Evolutionary conservation across 495 filamentous ascomycete species (phyloP), one percentile per base, ranked within the genome.

Genomic region (Tuber melanosporum): DNA sequence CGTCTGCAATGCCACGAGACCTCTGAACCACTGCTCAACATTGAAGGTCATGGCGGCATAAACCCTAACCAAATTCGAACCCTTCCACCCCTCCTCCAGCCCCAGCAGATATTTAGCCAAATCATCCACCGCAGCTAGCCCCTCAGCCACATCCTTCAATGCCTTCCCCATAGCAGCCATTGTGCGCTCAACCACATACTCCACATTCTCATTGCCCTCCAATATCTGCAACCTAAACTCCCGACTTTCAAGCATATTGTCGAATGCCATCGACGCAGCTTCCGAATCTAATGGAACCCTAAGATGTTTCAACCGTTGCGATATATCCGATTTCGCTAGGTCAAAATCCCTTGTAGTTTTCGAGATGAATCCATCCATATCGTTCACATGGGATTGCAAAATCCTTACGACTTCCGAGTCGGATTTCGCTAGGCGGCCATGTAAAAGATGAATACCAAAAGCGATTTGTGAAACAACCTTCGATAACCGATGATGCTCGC

Each of bases 391-490:
- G 32, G 87, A 89, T 83, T 97, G 93, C 70, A 99, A 89, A 71
- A 98, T 98, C 70, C 89, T 90, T 79, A 97, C 90, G 22, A 98
- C 95, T 77, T 94, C 90, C 26, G 89, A 87, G 62, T 98, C 91
- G 75, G 92, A 94, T 84, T 93, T 97, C 26, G 95, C 95, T 78
- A 96, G 88, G 71, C 90, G 89, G 80, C 94, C 91, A 47, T 95
- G 90, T 46, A 99, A 86, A 19, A 99, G 88, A 85, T 98, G 92
- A 45, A 98, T 90, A 43, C 96, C 95, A 83, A 98, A 99, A 0
- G 92, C 91, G 80, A 98, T 94, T 82, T 99, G 95, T 12, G 95
- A 91, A 81, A 94, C 88, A 73, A 98, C 87, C 85, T 97, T 97
- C 88, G 91, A 91, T 57, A 99, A 86, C 75, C 94, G 92, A 85